Percentiles rank a stretch among this genome's conserved stretches.
phyloP scores from a whole-genome alignment of 2,329 filamentous ascomycete genomes.

The Fusarium phyllophilum region DNA sequence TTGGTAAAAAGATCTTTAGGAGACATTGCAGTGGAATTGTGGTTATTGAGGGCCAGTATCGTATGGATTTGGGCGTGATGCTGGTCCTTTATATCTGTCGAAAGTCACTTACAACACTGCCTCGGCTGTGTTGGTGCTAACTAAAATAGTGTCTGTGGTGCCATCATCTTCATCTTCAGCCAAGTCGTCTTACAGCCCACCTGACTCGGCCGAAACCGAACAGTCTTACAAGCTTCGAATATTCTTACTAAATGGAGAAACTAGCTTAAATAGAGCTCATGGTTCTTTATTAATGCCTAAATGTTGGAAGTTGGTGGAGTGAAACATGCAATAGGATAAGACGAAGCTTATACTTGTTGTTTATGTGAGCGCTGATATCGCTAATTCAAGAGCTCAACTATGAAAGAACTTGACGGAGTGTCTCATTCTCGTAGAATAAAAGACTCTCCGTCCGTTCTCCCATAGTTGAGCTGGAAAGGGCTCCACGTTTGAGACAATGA shows the following conservation, averaged over 20 bases:
- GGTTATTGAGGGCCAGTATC: neutral
- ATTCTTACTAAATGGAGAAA: neutral
- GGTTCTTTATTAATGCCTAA: neutral
- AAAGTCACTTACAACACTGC: neutral
- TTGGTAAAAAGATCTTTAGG: constrained; percentile 16
- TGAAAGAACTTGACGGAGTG: neutral
- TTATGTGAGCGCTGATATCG: neutral
- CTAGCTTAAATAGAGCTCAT: neutral
- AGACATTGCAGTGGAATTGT: neutral
- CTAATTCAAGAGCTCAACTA: neutral
- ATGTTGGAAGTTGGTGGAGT: neutral
- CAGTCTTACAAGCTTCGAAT: neutral
- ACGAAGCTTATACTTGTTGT: neutral
- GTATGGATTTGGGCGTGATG: neutral
- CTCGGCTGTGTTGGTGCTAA: neutral
- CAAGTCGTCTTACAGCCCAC: neutral
- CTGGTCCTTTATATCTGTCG: neutral
- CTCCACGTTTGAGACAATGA: neutral
- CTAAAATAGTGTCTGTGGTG: neutral
- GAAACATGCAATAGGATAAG: neutral
- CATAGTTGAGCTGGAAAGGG: neutral
- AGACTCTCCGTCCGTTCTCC: neutral
- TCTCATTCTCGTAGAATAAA: neutral
- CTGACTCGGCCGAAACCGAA: neutral
- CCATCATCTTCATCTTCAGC: neutral